Conservation (phyloP, 257 asterid species). For the Salvia rosmarinus region DNA sequence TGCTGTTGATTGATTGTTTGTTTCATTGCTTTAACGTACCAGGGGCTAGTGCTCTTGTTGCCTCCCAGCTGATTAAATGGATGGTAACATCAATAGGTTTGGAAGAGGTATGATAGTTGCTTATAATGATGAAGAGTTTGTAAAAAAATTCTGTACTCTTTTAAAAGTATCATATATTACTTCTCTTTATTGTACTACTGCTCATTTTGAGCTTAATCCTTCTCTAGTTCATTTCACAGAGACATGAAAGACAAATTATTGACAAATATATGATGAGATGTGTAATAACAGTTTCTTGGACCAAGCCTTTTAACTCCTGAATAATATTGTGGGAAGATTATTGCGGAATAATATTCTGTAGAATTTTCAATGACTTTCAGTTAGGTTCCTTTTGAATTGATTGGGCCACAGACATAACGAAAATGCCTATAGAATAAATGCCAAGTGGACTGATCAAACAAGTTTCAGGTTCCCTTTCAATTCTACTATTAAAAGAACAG, state of each 20-base stretch:
- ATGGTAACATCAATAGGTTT: constrained; percentile 37
- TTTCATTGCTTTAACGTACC: constrained; percentile 6
- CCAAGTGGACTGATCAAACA: neutral
- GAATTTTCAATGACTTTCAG: neutral
- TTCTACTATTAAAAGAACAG: neutral
- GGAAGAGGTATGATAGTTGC: constrained; percentile 44
- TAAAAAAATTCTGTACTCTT: neutral
- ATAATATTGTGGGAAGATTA: constrained; percentile 9
- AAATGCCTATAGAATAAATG: neutral
- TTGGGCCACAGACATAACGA: neutral
- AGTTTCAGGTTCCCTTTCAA: neutral
- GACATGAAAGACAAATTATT: neutral
- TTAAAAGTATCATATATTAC: neutral
- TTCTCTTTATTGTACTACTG: neutral
- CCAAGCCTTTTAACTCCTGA: constrained; percentile 7
- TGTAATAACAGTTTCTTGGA: neutral
- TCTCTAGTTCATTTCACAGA: neutral
- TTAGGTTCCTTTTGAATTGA: constrained; percentile 1
- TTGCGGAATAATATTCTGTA: neutral
- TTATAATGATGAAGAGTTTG: neutral
- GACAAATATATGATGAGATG: constrained; percentile 4
- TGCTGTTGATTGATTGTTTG: constrained; percentile 11
- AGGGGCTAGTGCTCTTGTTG: constrained; percentile 30
- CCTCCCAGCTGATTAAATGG: constrained; percentile 40
- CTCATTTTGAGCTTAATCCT: neutral